Conservation (phyloP, 2,329 filamentous ascomycete genomes). For the Trichoderma asperellum region DNA sequence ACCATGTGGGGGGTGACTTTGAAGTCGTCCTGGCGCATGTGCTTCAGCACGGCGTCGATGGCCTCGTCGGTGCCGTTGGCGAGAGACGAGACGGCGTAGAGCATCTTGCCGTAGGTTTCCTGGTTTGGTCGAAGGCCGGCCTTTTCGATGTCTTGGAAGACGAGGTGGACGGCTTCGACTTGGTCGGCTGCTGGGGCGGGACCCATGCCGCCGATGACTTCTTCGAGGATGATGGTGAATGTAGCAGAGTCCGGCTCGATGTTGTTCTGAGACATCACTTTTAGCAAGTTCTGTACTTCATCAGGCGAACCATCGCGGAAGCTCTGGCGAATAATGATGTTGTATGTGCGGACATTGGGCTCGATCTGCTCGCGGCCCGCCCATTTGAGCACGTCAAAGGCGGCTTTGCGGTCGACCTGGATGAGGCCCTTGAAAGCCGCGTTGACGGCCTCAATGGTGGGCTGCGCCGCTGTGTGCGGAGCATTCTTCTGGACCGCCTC, state of each 20-base stretch:
- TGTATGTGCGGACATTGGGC: slow-evolving; percentile 66
- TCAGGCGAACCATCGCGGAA: slow-evolving; percentile 53
- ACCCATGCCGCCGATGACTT: slow-evolving; percentile 51
- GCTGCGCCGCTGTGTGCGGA: slow-evolving; percentile 54
- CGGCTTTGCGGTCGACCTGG: slow-evolving; percentile 51
- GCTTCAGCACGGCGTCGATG: slow-evolving; percentile 63
- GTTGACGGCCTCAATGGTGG: slow-evolving; percentile 69
- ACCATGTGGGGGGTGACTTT: slow-evolving; percentile 68
- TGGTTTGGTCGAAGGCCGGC: slow-evolving; percentile 62
- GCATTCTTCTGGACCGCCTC: slow-evolving; percentile 39
- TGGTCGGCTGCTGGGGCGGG: slow-evolving; percentile 53
- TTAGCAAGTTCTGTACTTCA: slow-evolving; percentile 58
- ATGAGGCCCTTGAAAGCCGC: slow-evolving; percentile 68
- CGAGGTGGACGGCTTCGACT: slow-evolving; percentile 52
- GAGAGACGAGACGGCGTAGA: slow-evolving; percentile 54
- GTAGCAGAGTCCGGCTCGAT: slow-evolving; percentile 68
- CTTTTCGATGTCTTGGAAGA: slow-evolving; percentile 62
- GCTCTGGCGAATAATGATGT: slow-evolving; percentile 67
- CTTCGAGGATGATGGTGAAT: slow-evolving; percentile 72
- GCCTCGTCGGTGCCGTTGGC: slow-evolving; percentile 50
- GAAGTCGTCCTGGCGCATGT: slow-evolving; percentile 61
- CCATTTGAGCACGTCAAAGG: slow-evolving; percentile 62
- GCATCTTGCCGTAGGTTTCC: slow-evolving; percentile 70
- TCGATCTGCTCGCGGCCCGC: slow-evolving; percentile 58
- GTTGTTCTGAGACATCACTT: slow-evolving; percentile 60